Conservation (phyloP, 2,329 filamentous ascomycete species). For the Diaporthe sp. region DNA sequence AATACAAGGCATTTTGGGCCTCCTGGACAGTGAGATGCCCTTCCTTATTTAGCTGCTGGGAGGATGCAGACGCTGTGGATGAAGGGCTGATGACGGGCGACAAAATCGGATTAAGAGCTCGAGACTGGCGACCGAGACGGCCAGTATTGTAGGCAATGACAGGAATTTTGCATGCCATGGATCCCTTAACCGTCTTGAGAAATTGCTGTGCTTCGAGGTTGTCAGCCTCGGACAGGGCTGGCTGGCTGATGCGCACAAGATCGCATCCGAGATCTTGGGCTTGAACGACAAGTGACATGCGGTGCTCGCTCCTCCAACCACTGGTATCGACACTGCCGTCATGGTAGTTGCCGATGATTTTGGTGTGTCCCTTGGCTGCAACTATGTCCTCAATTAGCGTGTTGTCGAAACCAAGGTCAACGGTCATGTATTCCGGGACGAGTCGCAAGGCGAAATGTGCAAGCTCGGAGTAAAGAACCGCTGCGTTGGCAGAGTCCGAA, state of each 20-base stretch:
- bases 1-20: slow-evolving; percentile 57
- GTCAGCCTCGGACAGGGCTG: slow-evolving; percentile 62
- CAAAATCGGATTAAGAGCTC: not conserved
- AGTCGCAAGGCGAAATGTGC: slow-evolving; percentile 1
- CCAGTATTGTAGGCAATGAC: slow-evolving; percentile 22
- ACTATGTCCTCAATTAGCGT: not conserved
- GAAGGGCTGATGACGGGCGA: not conserved
- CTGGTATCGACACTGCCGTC: slow-evolving; percentile 44
- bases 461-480: not conserved
- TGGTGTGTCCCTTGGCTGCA: slow-evolving; percentile 2
- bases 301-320: slow-evolving; percentile 53
- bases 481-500: too few species aligned
- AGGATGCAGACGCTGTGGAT: not conserved
- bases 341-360: slow-evolving; percentile 11
- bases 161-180: not conserved
- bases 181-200: slow-evolving; percentile 56
- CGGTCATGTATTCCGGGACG: slow-evolving; percentile 2
- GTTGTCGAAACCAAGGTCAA: slow-evolving; percentile 1
- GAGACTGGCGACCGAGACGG: slow-evolving; percentile 2
- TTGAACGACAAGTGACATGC: slow-evolving; percentile 42
- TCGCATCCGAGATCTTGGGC: slow-evolving; percentile 64
- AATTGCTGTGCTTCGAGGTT: slow-evolving; percentile 64
- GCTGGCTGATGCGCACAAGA: slow-evolving; percentile 65
- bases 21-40: slow-evolving; percentile 1
- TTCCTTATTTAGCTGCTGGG: not conserved